Conservation (phyloP, 495 filamentous ascomycete species). For the Daldinia caldariorum region DNA sequence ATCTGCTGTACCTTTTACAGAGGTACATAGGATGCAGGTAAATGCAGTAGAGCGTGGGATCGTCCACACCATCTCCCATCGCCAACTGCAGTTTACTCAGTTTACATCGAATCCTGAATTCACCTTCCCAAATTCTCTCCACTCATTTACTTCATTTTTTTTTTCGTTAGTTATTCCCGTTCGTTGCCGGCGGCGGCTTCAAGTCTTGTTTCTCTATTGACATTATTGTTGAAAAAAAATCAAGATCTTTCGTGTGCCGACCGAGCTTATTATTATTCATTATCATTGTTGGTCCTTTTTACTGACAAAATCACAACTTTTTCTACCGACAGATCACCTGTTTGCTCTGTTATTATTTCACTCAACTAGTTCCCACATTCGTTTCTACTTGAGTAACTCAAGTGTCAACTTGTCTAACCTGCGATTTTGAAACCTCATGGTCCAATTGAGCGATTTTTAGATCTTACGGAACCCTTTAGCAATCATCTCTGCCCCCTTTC, state of each 20-base stretch:
- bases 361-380: slow-evolving; percentile 15
- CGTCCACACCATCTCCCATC: slow-evolving; percentile 25
- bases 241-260: slow-evolving; percentile 1
- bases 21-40: slow-evolving; percentile 19
- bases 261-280: slow-evolving; percentile 11
- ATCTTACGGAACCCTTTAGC: slow-evolving; percentile 18
- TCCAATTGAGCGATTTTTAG: slow-evolving; percentile 26
- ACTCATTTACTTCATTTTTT: slow-evolving; percentile 19
- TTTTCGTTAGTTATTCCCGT: slow-evolving; percentile 22
- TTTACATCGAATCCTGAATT: slow-evolving; percentile 34
- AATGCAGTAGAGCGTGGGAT: slow-evolving; percentile 24
- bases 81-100: slow-evolving; percentile 24
- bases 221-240: slow-evolving; percentile 7
- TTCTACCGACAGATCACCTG: slow-evolving; percentile 1
- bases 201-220: slow-evolving; percentile 18
- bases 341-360: slow-evolving; percentile 28
- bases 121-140: slow-evolving; percentile 22
- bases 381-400: slow-evolving; percentile 16
- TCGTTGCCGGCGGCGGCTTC: slow-evolving; percentile 17
- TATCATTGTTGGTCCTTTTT: slow-evolving; percentile 16
- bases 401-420: slow-evolving; percentile 10
- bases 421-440: slow-evolving; percentile 7
- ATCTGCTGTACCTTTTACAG: not conserved
- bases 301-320: slow-evolving; percentile 3
- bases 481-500: not conserved